These are phyloP conservation scores for Pseudocercospora pini-densiflorae DNA, from an alignment of 2,329 filamentous ascomycete genomes.

Conservation along the genomic window DNA sequence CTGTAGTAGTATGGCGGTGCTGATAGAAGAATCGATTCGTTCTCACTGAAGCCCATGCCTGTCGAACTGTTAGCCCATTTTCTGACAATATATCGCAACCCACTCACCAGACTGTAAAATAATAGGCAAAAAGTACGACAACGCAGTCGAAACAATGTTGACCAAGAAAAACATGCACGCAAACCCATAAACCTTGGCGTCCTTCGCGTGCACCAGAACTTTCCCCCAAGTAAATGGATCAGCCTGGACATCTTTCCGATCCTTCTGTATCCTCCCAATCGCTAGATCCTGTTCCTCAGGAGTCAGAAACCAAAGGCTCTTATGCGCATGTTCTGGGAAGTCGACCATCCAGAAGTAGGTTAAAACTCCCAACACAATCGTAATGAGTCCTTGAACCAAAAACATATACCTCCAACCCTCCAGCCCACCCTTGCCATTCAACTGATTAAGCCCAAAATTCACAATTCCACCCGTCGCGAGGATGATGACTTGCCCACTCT, in stretches of 20 bases:
- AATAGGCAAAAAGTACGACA: constrained; percentile 68
- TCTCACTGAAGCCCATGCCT: constrained; percentile 48
- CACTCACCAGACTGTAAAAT: constrained; percentile 42
- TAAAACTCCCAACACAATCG: constrained; percentile 59
- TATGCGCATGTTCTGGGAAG: constrained; percentile 66
- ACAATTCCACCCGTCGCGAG: constrained; percentile 69
- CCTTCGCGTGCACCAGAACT: constrained; percentile 61
- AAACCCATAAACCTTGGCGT: constrained; percentile 68
- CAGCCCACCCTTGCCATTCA: constrained; percentile 61
- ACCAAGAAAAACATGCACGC: constrained; percentile 68
- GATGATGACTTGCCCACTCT: constrained; percentile 67
- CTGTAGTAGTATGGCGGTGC: constrained; percentile 72
- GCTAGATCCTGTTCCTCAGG: constrained; percentile 61
- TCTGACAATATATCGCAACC: neutral
- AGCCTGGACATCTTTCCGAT: constrained; percentile 63
- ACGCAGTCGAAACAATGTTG: constrained; percentile 67
- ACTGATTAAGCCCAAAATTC: constrained; percentile 70
- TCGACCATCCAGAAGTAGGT: constrained; percentile 75
- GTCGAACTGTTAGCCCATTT: neutral
- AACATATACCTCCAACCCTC: constrained; percentile 74
- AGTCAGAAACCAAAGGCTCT: constrained; percentile 63
- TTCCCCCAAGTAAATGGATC: constrained; percentile 62
- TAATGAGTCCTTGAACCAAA: constrained; percentile 66
- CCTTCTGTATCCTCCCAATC: constrained; percentile 61
- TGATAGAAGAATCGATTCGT: constrained; percentile 61